Evolutionary conservation across 352 stramenopile species (phyloP).

Genomic region (Saprolegnia parasitica): DNA sequence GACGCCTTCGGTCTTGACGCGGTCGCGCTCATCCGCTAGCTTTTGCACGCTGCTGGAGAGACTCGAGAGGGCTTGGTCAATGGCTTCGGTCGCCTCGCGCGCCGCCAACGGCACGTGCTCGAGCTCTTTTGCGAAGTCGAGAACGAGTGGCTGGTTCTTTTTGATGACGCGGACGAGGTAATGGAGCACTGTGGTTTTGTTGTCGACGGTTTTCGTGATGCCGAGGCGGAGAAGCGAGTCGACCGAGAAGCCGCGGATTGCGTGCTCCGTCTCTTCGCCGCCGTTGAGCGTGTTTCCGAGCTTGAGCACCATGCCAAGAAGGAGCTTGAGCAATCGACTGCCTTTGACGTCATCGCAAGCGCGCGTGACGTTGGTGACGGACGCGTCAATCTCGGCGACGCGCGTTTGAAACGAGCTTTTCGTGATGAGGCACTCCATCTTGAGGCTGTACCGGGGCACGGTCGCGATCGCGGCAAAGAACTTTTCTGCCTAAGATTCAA

Average conservation of each 20-base stretch:
- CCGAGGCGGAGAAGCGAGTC: conserved; percentile 91
- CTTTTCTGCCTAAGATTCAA: conserved; percentile 53
- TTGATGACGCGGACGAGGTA: conserved; percentile 96
- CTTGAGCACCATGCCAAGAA: conserved; percentile 96
- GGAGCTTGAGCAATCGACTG: conserved; percentile 88
- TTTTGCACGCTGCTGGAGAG: conserved; percentile 47
- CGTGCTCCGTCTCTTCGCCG: conserved; percentile 56
- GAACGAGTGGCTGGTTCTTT: conserved; percentile 89
- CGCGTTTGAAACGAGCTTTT: conserved; percentile 68
- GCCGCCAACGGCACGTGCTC: conserved; percentile 75
- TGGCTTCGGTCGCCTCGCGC: conserved; percentile 67
- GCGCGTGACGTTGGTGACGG: conserved; percentile 76
- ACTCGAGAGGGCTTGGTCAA: conserved; percentile 60
- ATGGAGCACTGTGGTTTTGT: conserved; percentile 97
- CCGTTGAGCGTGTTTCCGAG: conserved; percentile 96
- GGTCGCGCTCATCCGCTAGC: conserved; percentile 43
- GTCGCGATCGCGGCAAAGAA: conserved; percentile 86
- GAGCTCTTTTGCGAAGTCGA: conserved; percentile 91
- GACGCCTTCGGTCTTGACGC: conserved; percentile 38
- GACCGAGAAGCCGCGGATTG: conserved; percentile 93
- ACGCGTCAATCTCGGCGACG: conserved; percentile 74
- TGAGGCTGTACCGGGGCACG: conserved; percentile 56
- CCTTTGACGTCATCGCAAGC: conserved; percentile 93
- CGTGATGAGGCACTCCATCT: conserved; percentile 79
- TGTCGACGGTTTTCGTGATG: conserved; percentile 95